Percentiles rank a stretch among this genome's conserved stretches.
Conservation (phyloP, 441 rosid species). For the Croton laevigatus region DNA sequence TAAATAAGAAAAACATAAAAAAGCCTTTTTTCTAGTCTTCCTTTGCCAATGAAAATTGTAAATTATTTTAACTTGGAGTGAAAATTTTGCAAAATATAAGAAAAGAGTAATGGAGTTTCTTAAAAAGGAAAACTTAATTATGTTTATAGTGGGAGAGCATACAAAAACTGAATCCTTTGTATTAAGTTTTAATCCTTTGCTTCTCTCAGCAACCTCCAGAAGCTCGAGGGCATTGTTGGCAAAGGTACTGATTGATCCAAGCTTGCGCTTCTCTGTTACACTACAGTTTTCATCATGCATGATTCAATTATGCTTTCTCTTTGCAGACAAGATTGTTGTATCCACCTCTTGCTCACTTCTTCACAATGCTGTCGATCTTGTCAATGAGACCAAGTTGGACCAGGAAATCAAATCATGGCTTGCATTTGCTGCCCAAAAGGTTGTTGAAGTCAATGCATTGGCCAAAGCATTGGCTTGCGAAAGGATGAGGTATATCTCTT, state of each 20-base stretch:
- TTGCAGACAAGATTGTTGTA: constrained; percentile 82
- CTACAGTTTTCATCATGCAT: not conserved
- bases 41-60: too few relatives aligned
- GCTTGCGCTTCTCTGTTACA: constrained; percentile 7
- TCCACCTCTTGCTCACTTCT: constrained; percentile 96
- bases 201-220: constrained; percentile 54
- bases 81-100: too few relatives aligned
- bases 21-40: too few relatives aligned
- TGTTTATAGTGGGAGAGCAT: too few relatives aligned
- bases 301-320: constrained; percentile 7
- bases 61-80: too few relatives aligned
- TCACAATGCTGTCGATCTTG: constrained; percentile 93
- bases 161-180: too few relatives aligned
- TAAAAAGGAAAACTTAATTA: too few relatives aligned
- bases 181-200: too few relatives aligned
- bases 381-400: constrained; percentile 86
- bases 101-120: too few relatives aligned
- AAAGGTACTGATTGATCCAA: constrained; percentile 46
- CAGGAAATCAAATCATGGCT: constrained; percentile 89
- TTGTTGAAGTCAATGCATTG: constrained; percentile 87
- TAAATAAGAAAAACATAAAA: too few relatives aligned
- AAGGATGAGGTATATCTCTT: constrained; percentile 62
- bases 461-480: constrained; percentile 86
- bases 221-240: constrained; percentile 77
- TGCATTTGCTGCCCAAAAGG: constrained; percentile 97